Conservation (phyloP, 345 rosid genomes). For the Populus simonii region DNA sequence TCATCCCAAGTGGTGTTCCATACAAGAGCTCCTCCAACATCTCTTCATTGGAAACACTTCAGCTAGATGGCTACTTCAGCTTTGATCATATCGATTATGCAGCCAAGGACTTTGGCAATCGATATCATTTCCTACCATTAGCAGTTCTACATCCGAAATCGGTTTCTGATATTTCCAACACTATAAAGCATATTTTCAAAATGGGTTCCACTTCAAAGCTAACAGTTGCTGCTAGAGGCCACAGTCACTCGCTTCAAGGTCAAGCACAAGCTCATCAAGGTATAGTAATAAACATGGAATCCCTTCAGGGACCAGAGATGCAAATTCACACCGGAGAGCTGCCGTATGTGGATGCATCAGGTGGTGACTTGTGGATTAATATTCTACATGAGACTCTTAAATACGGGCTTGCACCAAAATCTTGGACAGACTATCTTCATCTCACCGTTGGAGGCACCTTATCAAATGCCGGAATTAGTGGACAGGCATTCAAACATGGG, state of each 20-base stretch:
- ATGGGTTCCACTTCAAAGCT: constrained; percentile 61
- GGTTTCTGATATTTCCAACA: constrained; percentile 70
- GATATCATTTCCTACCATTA: constrained; percentile 54
- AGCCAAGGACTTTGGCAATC: constrained; percentile 82
- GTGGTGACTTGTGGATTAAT: constrained; percentile 88
- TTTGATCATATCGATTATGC: constrained; percentile 57
- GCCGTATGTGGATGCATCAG: constrained; percentile 82
- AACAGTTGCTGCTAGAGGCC: constrained; percentile 91
- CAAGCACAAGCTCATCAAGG: constrained; percentile 86
- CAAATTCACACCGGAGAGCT: constrained; percentile 38
- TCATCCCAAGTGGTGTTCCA: constrained; percentile 28
- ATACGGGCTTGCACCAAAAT: constrained; percentile 76
- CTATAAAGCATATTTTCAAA: constrained; percentile 48
- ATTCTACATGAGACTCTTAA: constrained; percentile 75
- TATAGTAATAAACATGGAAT: constrained; percentile 76
- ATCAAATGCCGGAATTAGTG: constrained; percentile 90
- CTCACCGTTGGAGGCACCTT: constrained; percentile 88
- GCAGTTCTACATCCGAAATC: constrained; percentile 79
- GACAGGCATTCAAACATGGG: constrained; percentile 87
- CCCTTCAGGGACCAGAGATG: constrained; percentile 47
- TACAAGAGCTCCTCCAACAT: constrained; percentile 29
- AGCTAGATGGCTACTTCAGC: constrained; percentile 60
- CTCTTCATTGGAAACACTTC: constrained; percentile 39
- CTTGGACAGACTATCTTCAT: constrained; percentile 98
- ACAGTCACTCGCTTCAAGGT: constrained; percentile 92